These are phyloP conservation scores for Pyrenophora teres DNA, from an alignment of 2,329 filamentous ascomycete species.

Conservation along the genomic window DNA sequence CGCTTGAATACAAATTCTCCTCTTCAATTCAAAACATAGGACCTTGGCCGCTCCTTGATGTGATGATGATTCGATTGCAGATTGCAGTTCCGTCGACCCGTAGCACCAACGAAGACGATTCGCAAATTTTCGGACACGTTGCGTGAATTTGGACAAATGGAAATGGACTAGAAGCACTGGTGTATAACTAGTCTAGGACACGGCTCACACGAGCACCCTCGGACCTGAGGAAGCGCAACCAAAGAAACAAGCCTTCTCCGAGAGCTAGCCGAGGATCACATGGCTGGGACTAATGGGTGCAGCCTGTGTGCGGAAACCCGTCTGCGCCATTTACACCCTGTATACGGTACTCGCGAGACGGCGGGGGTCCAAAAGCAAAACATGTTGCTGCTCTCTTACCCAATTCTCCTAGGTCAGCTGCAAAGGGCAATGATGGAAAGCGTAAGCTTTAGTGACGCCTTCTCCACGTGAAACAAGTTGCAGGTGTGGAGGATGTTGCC, in stretches of 20 bases:
- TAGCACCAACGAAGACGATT: slow-evolving; percentile 15
- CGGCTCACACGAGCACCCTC: slow-evolving; percentile 33
- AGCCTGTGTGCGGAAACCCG: slow-evolving; percentile 11
- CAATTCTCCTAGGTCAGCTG: slow-evolving; percentile 24
- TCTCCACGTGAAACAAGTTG: slow-evolving; percentile 38
- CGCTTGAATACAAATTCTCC: slow-evolving; percentile 45
- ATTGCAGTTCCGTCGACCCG: background rate
- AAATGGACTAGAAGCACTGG: slow-evolving; percentile 8
- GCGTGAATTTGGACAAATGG: slow-evolving; percentile 13
- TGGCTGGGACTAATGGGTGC: slow-evolving; percentile 24
- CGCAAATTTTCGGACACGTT: slow-evolving; percentile 33
- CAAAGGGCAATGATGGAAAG: slow-evolving; percentile 8
- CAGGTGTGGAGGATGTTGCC: slow-evolving; percentile 39
- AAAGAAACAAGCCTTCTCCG: slow-evolving; percentile 16
- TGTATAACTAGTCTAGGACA: slow-evolving; percentile 7
- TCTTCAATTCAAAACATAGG: slow-evolving; percentile 17
- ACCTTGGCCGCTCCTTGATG: background rate
- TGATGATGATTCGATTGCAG: background rate
- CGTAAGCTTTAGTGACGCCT: slow-evolving; percentile 12
- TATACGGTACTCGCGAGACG: background rate
- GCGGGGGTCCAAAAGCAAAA: slow-evolving; percentile 8
- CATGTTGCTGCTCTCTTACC: slow-evolving; percentile 5
- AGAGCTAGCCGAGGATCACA: slow-evolving; percentile 25
- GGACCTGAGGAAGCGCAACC: slow-evolving; percentile 27
- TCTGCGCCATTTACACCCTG: background rate